These are phyloP conservation scores for Trichophyton simii DNA, from an alignment of 2,329 filamentous ascomycete species.

Conservation along the genomic window DNA sequence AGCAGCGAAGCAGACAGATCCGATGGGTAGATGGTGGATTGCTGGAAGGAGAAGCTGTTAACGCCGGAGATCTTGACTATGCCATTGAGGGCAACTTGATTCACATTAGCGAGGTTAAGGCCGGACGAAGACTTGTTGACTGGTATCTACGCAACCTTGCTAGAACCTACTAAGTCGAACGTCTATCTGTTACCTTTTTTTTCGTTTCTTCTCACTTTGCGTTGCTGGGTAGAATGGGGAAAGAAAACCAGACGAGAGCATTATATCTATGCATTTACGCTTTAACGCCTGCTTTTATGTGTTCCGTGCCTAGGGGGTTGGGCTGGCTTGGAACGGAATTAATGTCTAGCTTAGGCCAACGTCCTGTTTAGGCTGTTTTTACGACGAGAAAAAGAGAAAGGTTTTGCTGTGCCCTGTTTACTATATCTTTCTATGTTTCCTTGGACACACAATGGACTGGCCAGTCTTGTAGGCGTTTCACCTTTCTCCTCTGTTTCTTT, in stretches of 20 bases:
- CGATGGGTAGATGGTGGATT: conserved; percentile 85
- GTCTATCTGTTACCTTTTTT: neutral
- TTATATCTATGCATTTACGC: neutral
- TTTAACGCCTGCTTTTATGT: neutral
- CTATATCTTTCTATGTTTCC: neutral
- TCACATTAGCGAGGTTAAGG: conserved; percentile 97
- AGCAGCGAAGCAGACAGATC: conserved; percentile 94
- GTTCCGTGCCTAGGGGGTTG: neutral
- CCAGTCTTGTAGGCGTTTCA: neutral
- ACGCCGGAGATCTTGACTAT: conserved; percentile 92
- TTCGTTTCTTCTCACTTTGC: too few relatives aligned
- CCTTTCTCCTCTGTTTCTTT: neutral
- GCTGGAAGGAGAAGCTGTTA: conserved; percentile 82
- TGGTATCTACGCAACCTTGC: conserved; percentile 98
- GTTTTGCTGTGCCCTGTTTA: neutral
- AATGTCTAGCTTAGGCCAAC: neutral
- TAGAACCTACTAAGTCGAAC: conserved; percentile 64
- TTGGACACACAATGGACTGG: neutral
- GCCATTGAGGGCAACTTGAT: conserved; percentile 94
- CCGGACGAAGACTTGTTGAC: conserved; percentile 90
- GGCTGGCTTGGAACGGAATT: neutral
- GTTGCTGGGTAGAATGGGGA: neutral
- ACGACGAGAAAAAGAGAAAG: neutral
- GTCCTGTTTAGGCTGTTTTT: neutral
- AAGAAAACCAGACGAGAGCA: neutral